Conservation (phyloP, 2,329 filamentous ascomycete species). For the Hirsutella rhossiliensis region DNA sequence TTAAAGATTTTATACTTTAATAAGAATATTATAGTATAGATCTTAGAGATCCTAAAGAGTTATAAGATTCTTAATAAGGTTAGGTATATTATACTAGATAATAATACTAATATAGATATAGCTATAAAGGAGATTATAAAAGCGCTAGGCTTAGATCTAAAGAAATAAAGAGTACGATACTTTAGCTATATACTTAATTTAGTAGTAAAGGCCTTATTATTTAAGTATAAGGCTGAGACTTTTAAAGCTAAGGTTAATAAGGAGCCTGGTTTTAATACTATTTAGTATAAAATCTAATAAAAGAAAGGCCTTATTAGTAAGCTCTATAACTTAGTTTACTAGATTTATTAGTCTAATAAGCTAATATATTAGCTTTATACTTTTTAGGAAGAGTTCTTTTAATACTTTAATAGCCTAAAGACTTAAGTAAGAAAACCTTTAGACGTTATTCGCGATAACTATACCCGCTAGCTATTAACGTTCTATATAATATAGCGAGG, state of each 20-base stretch:
- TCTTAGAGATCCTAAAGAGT: slow-evolving; percentile 4
- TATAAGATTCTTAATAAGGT: slow-evolving; percentile 3
- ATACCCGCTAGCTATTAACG: too few relatives aligned
- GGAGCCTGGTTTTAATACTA: not conserved
- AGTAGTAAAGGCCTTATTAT: not conserved
- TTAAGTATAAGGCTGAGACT: too few relatives aligned
- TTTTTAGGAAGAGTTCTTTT: too few relatives aligned
- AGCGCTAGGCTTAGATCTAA: not conserved
- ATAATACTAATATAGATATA: not conserved
- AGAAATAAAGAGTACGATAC: too few relatives aligned
- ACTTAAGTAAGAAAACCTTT: too few relatives aligned
- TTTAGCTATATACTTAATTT: too few relatives aligned
- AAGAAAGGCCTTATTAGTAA: not conserved
- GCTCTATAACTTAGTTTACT: not conserved
- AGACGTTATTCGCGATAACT: too few relatives aligned
- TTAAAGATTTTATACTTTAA: slow-evolving; percentile 2
- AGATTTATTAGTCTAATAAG: too few relatives aligned
- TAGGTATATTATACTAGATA: not conserved
- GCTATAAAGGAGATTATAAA: not conserved
- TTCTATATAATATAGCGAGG: too few relatives aligned
- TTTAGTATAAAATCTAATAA: not conserved
- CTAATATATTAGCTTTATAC: not conserved
- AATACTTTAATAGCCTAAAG: too few relatives aligned
- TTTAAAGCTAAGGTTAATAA: not conserved
- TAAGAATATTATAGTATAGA: slow-evolving; percentile 3